Evolutionary conservation across 768 basidiomycete species (phyloP).

Genomic region (Panellus pusillus): DNA sequence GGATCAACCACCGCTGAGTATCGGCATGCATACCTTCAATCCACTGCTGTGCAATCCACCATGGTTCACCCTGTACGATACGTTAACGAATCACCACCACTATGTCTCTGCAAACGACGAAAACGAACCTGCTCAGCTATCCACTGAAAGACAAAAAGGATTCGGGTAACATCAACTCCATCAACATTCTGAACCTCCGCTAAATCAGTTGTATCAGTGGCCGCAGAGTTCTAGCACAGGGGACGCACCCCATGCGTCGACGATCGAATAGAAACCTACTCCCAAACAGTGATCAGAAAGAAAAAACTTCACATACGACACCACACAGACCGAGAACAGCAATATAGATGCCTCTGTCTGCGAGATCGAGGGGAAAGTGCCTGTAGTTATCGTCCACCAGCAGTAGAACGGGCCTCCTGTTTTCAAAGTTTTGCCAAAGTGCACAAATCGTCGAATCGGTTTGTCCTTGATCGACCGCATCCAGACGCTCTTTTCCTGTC

Average conservation of each 20-base stretch:
- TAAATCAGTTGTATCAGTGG: neutral
- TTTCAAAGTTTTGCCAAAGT: neutral
- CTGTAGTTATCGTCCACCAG: slow-evolving; percentile 3
- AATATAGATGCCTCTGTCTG: neutral
- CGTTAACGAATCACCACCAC: too few species aligned
- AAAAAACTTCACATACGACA: neutral
- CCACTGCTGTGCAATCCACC: neutral
- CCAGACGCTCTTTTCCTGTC: neutral
- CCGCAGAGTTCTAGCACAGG: neutral
- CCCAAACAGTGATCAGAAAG: too few species aligned
- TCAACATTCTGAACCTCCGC: neutral
- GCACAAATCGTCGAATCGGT: neutral
- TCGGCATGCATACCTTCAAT: neutral
- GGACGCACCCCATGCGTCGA: slow-evolving; percentile 4
- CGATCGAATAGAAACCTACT: slow-evolving; percentile 2
- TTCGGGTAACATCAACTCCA: neutral
- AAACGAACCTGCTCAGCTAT: too few species aligned
- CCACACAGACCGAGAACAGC: neutral
- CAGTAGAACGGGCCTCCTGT: neutral
- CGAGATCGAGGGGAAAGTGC: neutral
- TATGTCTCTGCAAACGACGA: too few species aligned
- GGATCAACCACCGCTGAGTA: neutral
- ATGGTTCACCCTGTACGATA: slow-evolving; percentile 9
- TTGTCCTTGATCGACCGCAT: neutral
- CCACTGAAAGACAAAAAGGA: slow-evolving; percentile 11